phyloP scores from a whole-genome alignment of 2,329 filamentous ascomycete genomes.

The Colletotrichum sp. region DNA sequence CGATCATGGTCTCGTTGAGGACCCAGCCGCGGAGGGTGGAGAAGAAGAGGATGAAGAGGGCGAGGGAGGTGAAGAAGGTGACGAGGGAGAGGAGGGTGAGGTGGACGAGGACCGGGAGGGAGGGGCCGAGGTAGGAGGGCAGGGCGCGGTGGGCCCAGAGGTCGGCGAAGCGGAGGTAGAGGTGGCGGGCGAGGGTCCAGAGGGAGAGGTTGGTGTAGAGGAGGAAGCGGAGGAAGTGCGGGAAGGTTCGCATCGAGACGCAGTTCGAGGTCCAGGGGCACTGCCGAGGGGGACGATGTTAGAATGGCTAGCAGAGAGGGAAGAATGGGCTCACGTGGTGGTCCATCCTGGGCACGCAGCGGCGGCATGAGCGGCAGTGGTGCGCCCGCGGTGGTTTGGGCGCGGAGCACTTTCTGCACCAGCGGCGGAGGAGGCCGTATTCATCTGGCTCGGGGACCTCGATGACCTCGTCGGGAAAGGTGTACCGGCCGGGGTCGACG shows the following conservation, averaged over 20 bases:
- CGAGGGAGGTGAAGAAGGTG: conserved; percentile 65
- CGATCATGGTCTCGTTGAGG: conserved; percentile 81
- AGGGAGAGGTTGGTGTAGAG: conserved; percentile 71
- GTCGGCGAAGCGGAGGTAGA: conserved; percentile 62
- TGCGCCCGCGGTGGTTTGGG: conserved; percentile 80
- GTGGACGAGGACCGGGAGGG: conserved; percentile 60
- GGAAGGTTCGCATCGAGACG: conserved; percentile 81
- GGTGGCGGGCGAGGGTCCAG: conserved; percentile 63
- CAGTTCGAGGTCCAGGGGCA: conserved; percentile 88
- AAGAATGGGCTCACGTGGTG: not conserved
- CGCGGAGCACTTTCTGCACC: conserved; percentile 79
- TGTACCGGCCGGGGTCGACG: conserved; percentile 62
- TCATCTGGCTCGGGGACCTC: conserved; percentile 33
- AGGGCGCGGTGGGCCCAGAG: conserved; percentile 71
- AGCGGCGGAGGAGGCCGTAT: conserved; percentile 43
- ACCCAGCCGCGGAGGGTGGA: conserved; percentile 65
- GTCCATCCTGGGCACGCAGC: conserved; percentile 69
- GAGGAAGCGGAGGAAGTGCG: conserved; percentile 83
- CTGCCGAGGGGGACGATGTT: conserved; percentile 59
- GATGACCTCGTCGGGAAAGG: conserved; percentile 42
- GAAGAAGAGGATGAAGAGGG: conserved; percentile 68
- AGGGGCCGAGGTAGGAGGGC: conserved; percentile 77
- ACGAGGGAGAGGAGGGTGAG: conserved; percentile 65
- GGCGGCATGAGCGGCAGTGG: conserved; percentile 79
- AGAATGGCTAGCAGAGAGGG: not conserved